These are phyloP conservation scores for Annulohypoxylon truncatum DNA, from an alignment of 2,329 filamentous ascomycete genomes.

Conservation along the genomic window DNA sequence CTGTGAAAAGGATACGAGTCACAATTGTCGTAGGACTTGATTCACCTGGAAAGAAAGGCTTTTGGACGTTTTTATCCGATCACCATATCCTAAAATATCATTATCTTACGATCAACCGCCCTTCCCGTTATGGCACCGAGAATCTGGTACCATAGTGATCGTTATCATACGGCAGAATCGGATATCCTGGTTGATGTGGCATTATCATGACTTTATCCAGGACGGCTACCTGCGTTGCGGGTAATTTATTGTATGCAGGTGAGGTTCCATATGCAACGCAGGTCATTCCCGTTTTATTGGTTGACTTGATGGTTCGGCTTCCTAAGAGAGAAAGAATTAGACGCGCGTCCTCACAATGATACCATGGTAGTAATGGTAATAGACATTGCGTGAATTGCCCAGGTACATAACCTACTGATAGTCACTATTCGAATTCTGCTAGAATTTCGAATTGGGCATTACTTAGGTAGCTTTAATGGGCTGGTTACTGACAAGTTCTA, in stretches of 20 bases:
- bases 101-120: not conserved
- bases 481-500: not conserved
- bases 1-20: not conserved
- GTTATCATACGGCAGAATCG: conserved; percentile 12
- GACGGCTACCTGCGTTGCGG: conserved; percentile 1
- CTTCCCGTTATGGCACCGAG: conserved; percentile 11
- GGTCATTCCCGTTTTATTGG: conserved; percentile 9
- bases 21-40: not conserved
- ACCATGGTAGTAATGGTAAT: not conserved
- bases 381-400: not conserved
- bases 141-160: not conserved
- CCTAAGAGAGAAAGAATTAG: not conserved
- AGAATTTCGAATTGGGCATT: not conserved
- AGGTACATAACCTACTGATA: not conserved
- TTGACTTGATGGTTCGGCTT: not conserved
- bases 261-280: conserved; percentile 6
- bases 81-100: not conserved
- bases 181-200: conserved; percentile 26
- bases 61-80: not conserved
- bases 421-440: not conserved
- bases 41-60: not conserved
- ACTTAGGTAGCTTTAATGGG: not conserved
- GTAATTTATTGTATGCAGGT: not conserved
- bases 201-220: conserved; percentile 36
- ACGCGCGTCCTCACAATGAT: not conserved